These are phyloP conservation scores for Aspergillus homomorphus DNA, from an alignment of 495 filamentous ascomycete genomes.

Conservation along the genomic window DNA sequence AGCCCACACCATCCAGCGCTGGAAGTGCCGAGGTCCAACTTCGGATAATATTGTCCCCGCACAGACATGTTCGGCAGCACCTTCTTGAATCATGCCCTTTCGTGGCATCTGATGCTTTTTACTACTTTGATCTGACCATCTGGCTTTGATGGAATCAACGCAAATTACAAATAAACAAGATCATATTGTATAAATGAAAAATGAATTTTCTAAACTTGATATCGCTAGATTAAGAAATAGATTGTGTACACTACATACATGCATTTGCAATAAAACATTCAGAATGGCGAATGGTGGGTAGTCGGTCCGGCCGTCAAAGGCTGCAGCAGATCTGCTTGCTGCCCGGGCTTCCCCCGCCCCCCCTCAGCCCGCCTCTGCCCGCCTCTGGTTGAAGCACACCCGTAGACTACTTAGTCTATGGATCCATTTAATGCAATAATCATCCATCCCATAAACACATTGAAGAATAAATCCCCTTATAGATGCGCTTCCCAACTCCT, in stretches of 20 bases:
- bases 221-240: background rate
- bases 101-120: no score
- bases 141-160: no score
- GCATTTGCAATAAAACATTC: background rate
- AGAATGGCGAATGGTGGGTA: background rate
- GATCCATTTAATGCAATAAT: background rate
- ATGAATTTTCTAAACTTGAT: background rate
- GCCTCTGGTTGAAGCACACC: background rate
- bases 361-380: no score
- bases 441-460: slow-evolving; percentile 1
- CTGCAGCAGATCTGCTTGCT: background rate
- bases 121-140: no score
- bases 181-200: background rate
- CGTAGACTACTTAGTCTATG: background rate
- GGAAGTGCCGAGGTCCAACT: slow-evolving; percentile 28
- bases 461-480: background rate
- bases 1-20: slow-evolving; percentile 12
- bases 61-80: background rate
- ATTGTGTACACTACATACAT: slow-evolving; percentile 4
- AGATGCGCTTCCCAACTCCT: slow-evolving; percentile 6
- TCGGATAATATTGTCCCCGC: background rate
- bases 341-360: no score
- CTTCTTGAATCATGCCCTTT: no score
- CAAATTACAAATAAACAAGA: no score
- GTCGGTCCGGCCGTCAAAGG: background rate